Percentiles rank a stretch among this genome's conserved stretches.
These are phyloP conservation scores for Exophiala phaeomuriformis DNA, from an alignment of 2,329 filamentous ascomycete genomes.

Conservation along the genomic window DNA sequence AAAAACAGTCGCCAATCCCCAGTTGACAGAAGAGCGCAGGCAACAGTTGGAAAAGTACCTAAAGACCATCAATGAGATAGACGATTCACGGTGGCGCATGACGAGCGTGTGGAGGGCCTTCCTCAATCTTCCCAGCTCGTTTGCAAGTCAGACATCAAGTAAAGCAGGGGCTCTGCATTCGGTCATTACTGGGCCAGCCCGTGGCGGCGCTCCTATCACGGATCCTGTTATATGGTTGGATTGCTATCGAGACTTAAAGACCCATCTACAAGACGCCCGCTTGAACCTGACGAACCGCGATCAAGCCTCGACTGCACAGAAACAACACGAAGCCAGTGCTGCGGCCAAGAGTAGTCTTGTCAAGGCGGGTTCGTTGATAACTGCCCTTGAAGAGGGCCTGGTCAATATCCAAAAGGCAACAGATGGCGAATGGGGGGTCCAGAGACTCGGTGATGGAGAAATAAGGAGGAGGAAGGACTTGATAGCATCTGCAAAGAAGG, in stretches of 20 bases:
- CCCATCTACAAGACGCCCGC: conserved; percentile 53
- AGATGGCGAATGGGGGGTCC: conserved; percentile 28
- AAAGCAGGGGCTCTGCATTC: conserved; percentile 38
- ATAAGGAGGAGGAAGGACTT: conserved; percentile 52
- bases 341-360: conserved; percentile 55
- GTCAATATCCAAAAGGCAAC: conserved; percentile 33
- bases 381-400: conserved; percentile 51
- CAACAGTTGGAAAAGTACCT: conserved; percentile 53
- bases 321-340: conserved; percentile 56
- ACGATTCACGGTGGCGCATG: conserved; percentile 53
- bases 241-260: conserved; percentile 53
- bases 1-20: conserved; percentile 49
- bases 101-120: conserved; percentile 52
- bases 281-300: conserved; percentile 54
- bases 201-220: conserved; percentile 35
- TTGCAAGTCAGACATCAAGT: conserved; percentile 25
- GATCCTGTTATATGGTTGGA: conserved; percentile 57
- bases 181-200: conserved; percentile 36
- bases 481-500: conserved; percentile 50
- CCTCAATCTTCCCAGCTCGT: conserved; percentile 46
- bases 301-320: conserved; percentile 51
- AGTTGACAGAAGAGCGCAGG: conserved; percentile 52
- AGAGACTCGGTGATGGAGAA: conserved; percentile 53
- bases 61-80: conserved; percentile 48
- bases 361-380: conserved; percentile 49